Conservation (phyloP, 768 basidiomycete genomes). For the Coprinellus aureogranulatus region DNA sequence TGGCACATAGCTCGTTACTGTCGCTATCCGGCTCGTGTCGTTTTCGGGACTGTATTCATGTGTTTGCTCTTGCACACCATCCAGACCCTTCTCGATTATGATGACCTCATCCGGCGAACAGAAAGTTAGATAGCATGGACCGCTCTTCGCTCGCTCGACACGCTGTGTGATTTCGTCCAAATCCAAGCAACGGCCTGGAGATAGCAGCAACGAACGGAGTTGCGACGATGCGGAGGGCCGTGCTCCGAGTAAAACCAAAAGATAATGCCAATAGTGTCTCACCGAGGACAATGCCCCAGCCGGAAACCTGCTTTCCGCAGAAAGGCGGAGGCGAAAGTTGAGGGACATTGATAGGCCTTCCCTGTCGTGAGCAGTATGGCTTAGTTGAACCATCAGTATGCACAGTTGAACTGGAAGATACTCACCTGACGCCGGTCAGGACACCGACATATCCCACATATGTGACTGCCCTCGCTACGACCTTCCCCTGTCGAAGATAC, state of each 20-base stretch:
- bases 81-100: constrained; percentile 34
- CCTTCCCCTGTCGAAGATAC: constrained; percentile 29
- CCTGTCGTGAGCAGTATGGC: too few species aligned
- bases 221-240: constrained; percentile 31
- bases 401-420: too few species aligned
- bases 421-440: constrained; percentile 36
- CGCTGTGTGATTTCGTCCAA: constrained; percentile 19
- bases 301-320: too few species aligned
- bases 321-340: constrained; percentile 30
- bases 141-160: constrained; percentile 19
- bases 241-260: constrained; percentile 28
- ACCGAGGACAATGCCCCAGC: constrained; percentile 14
- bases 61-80: constrained; percentile 13
- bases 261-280: constrained; percentile 29
- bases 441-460: constrained; percentile 40
- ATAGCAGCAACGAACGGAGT: constrained; percentile 31
- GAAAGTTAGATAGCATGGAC: constrained; percentile 36
- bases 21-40: background rate
- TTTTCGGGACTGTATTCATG: background rate
- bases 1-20: background rate
- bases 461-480: constrained; percentile 35
- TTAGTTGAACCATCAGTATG: too few species aligned
- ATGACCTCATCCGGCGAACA: constrained; percentile 29
- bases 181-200: constrained; percentile 23
- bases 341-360: constrained; percentile 35